phyloP scores from a whole-genome alignment of 768 basidiomycete genomes.

The Coprinellus micaceus region DNA sequence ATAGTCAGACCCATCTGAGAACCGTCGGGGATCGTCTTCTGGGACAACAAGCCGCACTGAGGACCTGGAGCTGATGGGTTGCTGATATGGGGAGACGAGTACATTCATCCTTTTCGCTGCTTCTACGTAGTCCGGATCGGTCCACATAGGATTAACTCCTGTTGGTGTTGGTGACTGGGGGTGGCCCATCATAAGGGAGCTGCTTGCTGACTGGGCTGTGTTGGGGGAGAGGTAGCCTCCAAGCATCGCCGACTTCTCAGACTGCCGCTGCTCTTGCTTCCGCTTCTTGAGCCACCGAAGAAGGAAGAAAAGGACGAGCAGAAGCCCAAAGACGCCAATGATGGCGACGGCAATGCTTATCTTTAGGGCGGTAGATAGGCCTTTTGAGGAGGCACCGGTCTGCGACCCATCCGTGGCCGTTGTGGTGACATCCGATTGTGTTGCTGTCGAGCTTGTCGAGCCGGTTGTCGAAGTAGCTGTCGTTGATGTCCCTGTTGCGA shows the following conservation, averaged over 20 bases:
- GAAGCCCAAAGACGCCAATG: background rate
- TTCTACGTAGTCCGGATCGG: constrained; percentile 1
- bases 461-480: background rate
- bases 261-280: background rate
- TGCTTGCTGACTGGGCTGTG: background rate
- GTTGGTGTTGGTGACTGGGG: background rate
- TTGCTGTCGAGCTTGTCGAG: background rate
- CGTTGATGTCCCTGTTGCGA: background rate
- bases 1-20: background rate
- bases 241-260: background rate
- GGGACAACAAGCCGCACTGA: background rate
- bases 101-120: background rate
- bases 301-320: constrained; percentile 3
- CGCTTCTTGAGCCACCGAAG: background rate
- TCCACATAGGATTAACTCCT: background rate
- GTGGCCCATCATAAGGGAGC: background rate
- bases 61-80: background rate
- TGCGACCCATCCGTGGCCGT: background rate
- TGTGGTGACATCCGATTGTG: background rate
- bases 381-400: background rate
- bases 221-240: background rate
- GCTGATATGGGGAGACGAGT: background rate
- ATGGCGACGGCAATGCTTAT: background rate
- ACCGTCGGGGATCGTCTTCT: background rate
- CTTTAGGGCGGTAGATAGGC: background rate